These are phyloP conservation scores for Sporisorium graminicola DNA, from an alignment of 1,284 basidiomycete genomes.

Conservation along the genomic window DNA sequence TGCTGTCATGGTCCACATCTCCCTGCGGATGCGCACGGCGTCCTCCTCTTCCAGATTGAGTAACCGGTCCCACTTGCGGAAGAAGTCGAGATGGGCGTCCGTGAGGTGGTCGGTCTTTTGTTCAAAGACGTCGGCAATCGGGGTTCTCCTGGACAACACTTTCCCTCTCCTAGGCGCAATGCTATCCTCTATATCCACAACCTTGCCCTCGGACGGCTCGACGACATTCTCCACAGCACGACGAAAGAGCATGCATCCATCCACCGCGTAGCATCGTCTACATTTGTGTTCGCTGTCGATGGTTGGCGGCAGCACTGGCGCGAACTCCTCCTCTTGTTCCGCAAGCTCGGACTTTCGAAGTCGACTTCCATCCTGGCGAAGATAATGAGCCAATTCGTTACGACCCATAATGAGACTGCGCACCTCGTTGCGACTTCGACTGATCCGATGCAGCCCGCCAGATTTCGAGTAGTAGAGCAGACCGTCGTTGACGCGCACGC, in stretches of 20 bases:
- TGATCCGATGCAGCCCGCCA: slow-evolving; percentile 84
- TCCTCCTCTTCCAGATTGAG: slow-evolving; percentile 91
- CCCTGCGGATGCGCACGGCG: slow-evolving; percentile 82
- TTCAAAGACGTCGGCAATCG: slow-evolving; percentile 81
- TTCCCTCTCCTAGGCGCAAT: slow-evolving; percentile 4
- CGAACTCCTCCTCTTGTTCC: slow-evolving; percentile 20
- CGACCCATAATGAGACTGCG: slow-evolving; percentile 83
- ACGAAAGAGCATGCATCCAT: slow-evolving; percentile 94
- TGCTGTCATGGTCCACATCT: slow-evolving; percentile 92
- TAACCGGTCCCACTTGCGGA: slow-evolving; percentile 89
- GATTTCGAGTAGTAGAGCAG: slow-evolving; percentile 93
- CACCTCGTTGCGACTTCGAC: slow-evolving; percentile 83
- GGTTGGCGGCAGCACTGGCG: slow-evolving; percentile 76
- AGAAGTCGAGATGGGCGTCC: slow-evolving; percentile 79
- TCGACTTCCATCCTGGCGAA: slow-evolving; percentile 68
- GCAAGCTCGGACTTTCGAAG: slow-evolving; percentile 26
- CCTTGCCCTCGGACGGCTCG: slow-evolving; percentile 29
- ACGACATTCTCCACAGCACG: slow-evolving; percentile 71
- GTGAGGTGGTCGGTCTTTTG: slow-evolving; percentile 86
- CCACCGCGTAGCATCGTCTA: slow-evolving; percentile 82
- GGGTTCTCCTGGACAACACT: slow-evolving; percentile 69
- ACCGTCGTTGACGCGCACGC: slow-evolving; percentile 75
- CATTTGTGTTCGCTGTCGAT: slow-evolving; percentile 86
- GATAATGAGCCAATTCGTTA: slow-evolving; percentile 86
- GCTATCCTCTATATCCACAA: slow-evolving; percentile 14